These are phyloP conservation scores for Cladorrhinum samala DNA, from an alignment of 495 filamentous ascomycete species.

Conservation along the genomic window DNA sequence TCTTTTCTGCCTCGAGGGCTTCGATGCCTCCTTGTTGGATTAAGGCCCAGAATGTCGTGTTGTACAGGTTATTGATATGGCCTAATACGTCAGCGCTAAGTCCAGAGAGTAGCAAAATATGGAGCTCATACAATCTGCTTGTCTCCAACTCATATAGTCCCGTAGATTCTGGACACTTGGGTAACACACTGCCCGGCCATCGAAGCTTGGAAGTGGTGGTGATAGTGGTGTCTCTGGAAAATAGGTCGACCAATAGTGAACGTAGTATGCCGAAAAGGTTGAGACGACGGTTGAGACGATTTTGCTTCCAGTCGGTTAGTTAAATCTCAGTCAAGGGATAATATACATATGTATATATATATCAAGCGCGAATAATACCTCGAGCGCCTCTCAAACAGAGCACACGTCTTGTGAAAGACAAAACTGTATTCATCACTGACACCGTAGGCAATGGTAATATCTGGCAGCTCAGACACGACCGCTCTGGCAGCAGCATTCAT, in stretches of 20 bases:
- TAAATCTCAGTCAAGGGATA: background rate
- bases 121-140: conserved; percentile 77
- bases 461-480: conserved; percentile 77
- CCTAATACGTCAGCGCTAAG: conserved; percentile 40
- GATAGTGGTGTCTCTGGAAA: conserved; percentile 64
- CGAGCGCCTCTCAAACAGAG: conserved; percentile 78
- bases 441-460: conserved; percentile 83
- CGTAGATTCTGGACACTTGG: conserved; percentile 70
- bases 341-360: too few relatives aligned
- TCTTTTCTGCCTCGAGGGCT: conserved; percentile 69
- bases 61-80: conserved; percentile 97
- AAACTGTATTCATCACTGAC: conserved; percentile 95
- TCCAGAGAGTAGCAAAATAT: background rate
- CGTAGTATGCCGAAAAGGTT: conserved; percentile 88
- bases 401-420: conserved; percentile 72
- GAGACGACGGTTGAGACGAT: conserved; percentile 84
- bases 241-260: conserved; percentile 69
- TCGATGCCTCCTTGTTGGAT: conserved; percentile 71
- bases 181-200: conserved; percentile 85
- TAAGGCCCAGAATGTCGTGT: conserved; percentile 92
- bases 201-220: conserved; percentile 79
- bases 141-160: conserved; percentile 95
- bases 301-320: conserved; percentile 53
- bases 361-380: conserved; percentile 46
- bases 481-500: conserved; percentile 88